Evolutionary conservation across 1,284 basidiomycete genomes (phyloP), one percentile per base, ranked within the genome.

Genomic region (Schizophyllum amplum): DNA sequence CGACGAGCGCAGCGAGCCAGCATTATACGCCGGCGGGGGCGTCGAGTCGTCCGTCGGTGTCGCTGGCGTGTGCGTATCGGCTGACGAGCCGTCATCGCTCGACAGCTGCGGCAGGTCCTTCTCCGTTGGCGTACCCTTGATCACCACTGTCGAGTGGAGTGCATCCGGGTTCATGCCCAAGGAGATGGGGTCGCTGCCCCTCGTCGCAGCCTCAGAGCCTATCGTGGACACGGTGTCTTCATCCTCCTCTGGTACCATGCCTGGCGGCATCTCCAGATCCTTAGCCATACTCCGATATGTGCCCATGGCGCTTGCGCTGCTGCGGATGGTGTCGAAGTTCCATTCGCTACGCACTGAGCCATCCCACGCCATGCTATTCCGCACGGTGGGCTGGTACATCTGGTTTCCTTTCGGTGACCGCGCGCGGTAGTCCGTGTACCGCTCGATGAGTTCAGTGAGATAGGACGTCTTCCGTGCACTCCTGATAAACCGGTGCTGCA

Each of bases 301-400:
- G 52, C 87, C 87, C 83, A 90, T 84, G 17, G 82, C 83, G 24
- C 84, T 81, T 11, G 83, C 53, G 7, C 59, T 78, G 27, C 86
- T 82, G 61, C 82, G 86, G 63, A 96, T 77, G 1, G 93, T 98
- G 63, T 97, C 94, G 70, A 98, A 99, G 69, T 92, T 92, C 95
- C 94, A 98, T 61, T 94, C 92, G 66, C 89, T 93, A 66, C 83
- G 82, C 68, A 95, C 79, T 1, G 91, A 92, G 33, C 78, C 80
- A 59, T 79, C 82, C 50, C 69, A 70, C 60, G 89, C 87, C 86
- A 78, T 75, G 53, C 75, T 81, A 60, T 79, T 80, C 55, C 78
- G 75, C 49, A 83, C 67, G 3, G 83, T 80, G 13, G 82, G 74
- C 62, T 82, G 80, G 64, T 80, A 79, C 61, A 75, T 71, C 55